These are phyloP conservation scores for Epithele typhae DNA, from an alignment of 768 basidiomycete genomes.

Conservation along the genomic window DNA sequence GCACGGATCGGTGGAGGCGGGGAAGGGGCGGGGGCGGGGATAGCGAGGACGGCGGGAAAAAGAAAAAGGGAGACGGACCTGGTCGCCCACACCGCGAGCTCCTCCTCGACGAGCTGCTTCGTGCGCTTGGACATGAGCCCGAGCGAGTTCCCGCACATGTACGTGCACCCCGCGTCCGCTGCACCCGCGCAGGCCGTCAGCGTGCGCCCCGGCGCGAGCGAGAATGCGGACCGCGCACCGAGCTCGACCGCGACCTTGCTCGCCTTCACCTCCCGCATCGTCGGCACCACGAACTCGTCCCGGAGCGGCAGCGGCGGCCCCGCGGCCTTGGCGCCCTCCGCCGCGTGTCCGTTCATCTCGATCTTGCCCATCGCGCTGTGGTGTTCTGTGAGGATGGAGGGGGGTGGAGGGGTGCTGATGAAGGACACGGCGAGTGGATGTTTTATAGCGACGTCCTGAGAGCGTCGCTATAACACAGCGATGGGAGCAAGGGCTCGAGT, in stretches of 20 bases:
- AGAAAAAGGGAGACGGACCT: conserved; percentile 40
- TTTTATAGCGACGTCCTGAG: too few relatives aligned
- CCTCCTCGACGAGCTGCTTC: conserved; percentile 68
- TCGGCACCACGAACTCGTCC: conserved; percentile 49
- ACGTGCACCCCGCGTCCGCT: conserved; percentile 49
- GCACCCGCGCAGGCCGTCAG: background rate
- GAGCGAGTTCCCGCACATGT: conserved; percentile 95
- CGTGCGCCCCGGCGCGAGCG: too few relatives aligned
- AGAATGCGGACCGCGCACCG: conserved; percentile 11
- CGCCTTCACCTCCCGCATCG: conserved; percentile 25
- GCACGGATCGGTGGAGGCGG: too few relatives aligned
- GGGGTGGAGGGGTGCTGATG: background rate
- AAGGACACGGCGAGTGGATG: background rate
- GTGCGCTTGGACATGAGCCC: conserved; percentile 79
- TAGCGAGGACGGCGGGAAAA: too few relatives aligned
- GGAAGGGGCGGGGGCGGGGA: too few relatives aligned
- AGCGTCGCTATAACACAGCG: background rate
- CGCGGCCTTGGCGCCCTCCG: conserved; percentile 13
- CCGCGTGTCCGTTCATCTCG: background rate
- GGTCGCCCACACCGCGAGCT: conserved; percentile 80
- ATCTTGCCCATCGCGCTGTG: too few relatives aligned
- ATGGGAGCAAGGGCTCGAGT: too few relatives aligned
- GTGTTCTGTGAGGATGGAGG: background rate
- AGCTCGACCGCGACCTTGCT: conserved; percentile 15
- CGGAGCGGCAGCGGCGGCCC: conserved; percentile 20